These are phyloP conservation scores for Colletotrichum kahawae DNA, from an alignment of 2,329 filamentous ascomycete genomes.

Conservation along the genomic window DNA sequence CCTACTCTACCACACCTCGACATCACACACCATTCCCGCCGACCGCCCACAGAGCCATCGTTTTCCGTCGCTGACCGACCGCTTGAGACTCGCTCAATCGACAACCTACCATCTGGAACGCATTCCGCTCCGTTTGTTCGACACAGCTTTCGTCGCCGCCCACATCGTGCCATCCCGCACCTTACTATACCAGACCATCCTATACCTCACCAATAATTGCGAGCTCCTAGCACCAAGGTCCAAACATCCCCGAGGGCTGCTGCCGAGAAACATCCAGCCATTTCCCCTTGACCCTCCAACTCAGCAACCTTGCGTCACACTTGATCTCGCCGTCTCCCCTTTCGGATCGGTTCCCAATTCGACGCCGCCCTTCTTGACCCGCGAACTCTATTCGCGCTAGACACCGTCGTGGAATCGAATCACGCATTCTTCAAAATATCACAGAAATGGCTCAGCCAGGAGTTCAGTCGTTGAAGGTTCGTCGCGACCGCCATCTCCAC, in stretches of 20 bases:
- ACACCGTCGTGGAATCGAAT: background rate
- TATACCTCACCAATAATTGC: constrained; percentile 11
- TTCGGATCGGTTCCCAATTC: constrained; percentile 14
- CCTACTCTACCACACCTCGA: background rate
- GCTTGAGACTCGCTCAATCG: background rate
- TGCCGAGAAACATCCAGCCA: constrained; percentile 1
- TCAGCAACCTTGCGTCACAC: constrained; percentile 1
- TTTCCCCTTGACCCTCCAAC: constrained; percentile 5
- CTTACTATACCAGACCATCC: constrained; percentile 3
- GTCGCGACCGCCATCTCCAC: constrained; percentile 1
- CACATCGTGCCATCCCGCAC: background rate
- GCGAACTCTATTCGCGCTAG: constrained; percentile 20
- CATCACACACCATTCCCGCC: background rate
- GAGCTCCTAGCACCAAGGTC: background rate
- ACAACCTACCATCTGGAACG: background rate
- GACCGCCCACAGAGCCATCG: background rate
- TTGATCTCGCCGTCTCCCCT: background rate
- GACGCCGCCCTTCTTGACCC: background rate
- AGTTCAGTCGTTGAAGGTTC: constrained; percentile 91
- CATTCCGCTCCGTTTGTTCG: background rate
- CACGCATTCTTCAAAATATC: background rate
- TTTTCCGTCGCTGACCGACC: background rate
- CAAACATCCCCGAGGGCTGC: background rate
- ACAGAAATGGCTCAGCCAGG: constrained; percentile 77
- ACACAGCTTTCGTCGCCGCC: background rate